Percentiles rank a stretch among this genome's conserved stretches.
Conservation (phyloP, 148 eudicot species). For the Tetragonia tetragonoides region DNA sequence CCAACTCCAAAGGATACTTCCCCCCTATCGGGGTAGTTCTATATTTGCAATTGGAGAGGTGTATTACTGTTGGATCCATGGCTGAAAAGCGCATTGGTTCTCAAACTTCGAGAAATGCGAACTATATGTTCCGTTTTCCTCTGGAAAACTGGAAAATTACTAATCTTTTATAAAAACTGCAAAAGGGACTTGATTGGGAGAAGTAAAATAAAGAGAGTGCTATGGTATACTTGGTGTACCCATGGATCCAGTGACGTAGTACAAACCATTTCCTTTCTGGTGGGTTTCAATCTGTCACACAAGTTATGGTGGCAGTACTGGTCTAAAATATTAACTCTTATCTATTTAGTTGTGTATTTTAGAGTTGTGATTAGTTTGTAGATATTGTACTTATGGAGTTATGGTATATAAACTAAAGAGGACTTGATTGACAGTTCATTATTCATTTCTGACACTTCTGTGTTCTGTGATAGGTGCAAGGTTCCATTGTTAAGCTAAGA, state of each 20-base stretch:
- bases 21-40: no score
- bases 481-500: conserved; percentile 61
- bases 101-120: background rate
- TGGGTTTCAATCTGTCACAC: background rate
- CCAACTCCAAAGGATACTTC: no score
- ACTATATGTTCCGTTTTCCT: no score
- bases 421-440: conserved; percentile 6
- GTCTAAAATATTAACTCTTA: background rate
- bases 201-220: background rate
- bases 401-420: background rate
- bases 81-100: background rate
- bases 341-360: background rate
- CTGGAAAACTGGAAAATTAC: no score
- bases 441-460: background rate
- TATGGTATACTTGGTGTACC: background rate
- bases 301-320: background rate
- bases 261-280: background rate
- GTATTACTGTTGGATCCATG: background rate
- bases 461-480: conserved; percentile 59
- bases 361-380: background rate
- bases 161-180: no score
- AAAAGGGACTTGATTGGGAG: no score
- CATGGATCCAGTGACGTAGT: background rate
- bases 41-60: background rate
- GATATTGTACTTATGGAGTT: background rate